Base-by-base conservation (phyloP, 768 basidiomycete species). In the Phylloporus sp. region DNA sequence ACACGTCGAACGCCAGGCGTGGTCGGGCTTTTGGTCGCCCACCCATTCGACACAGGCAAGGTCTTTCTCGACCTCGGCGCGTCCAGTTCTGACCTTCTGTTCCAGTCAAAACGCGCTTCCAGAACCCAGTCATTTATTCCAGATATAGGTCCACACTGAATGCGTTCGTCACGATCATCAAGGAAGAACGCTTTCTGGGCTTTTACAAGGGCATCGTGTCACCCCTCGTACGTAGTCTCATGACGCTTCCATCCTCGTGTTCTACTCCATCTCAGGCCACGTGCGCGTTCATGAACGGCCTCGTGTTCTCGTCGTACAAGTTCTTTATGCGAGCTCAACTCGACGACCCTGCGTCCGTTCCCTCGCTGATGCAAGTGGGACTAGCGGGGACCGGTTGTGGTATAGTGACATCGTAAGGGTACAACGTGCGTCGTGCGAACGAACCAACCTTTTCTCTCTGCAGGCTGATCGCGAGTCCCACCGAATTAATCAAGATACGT, bases 401-500 rank as follows among this genome's bases (percentile, higher is more conserved):
- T 2, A 69, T 91, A 7, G 72, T 87, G 7, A 81, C 83, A 14
- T 82, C 90, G 88, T 91, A 62, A 60, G 88, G 35, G 46, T 50
- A 21, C 27, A 46, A 5, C 20, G 29, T 28, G 46, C 52, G 47
- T 39, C 15, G 5, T 22, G 4, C 22, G 20, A 49, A 42, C 9
- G 17, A 35, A 44, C 28, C n/a, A 13, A 32, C 5, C 7, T 17
- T 22, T 28, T 9, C n/a, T 7, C 6, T 3, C 8, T 18, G 11
- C 31, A 90, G 89, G 6, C 54, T 89, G 9, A 65, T 94, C 46
- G 87, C 89, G 3, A 83, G 86, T 2, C 91, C 92, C 0, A 87
- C 83, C 8, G 93, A 95, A 53, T 76, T 93, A 2, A 74, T 95
- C 69, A 95, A 95, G 72, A 90, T 93, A 62, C 77, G 84, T 27